Evolutionary conservation across 306 rosid genomes (phyloP).

Genomic region (Arachis hypogaea): DNA sequence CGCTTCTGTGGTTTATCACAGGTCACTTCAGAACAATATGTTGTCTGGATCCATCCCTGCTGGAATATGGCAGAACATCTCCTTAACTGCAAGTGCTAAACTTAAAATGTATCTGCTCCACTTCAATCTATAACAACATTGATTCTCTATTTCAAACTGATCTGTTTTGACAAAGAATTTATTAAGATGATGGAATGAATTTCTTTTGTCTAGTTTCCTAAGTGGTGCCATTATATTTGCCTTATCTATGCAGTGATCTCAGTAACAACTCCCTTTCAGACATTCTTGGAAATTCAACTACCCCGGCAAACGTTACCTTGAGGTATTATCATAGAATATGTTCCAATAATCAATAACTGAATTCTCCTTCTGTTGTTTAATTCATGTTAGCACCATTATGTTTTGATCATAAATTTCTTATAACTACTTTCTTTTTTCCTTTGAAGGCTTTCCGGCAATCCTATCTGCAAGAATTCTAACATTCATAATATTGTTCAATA

Average conservation of each 20-base stretch:
- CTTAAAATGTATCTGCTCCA: slow-evolving; percentile 51
- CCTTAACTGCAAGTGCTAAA: slow-evolving; percentile 47
- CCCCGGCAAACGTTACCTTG: slow-evolving; percentile 67
- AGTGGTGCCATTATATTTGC: slow-evolving; percentile 30
- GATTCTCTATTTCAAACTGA: slow-evolving; percentile 28
- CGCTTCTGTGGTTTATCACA: slow-evolving; percentile 43
- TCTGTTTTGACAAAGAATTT: slow-evolving; percentile 16
- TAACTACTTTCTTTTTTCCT: slow-evolving; percentile 22
- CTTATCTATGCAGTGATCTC: slow-evolving; percentile 64
- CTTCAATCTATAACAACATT: slow-evolving; percentile 15
- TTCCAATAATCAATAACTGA: slow-evolving; percentile 14
- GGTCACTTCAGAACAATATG: slow-evolving; percentile 60
- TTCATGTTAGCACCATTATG: slow-evolving; percentile 24
- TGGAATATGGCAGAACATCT: slow-evolving; percentile 56
- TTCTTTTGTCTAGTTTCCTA: slow-evolving; percentile 25
- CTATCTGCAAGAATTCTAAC: slow-evolving; percentile 62
- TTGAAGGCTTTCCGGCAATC: slow-evolving; percentile 82
- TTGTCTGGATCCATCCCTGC: slow-evolving; percentile 59
- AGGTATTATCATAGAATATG: slow-evolving; percentile 55
- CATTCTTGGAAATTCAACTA: slow-evolving; percentile 49
- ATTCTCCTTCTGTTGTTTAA: slow-evolving; percentile 27
- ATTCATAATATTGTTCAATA: slow-evolving; percentile 49
- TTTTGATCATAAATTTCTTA: slow-evolving; percentile 29
- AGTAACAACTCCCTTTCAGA: slow-evolving; percentile 60
- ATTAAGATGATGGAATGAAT: slow-evolving; percentile 22